Evolutionary conservation across 2,329 filamentous ascomycete species (phyloP).

Genomic region (Biscogniauxia sp.): DNA sequence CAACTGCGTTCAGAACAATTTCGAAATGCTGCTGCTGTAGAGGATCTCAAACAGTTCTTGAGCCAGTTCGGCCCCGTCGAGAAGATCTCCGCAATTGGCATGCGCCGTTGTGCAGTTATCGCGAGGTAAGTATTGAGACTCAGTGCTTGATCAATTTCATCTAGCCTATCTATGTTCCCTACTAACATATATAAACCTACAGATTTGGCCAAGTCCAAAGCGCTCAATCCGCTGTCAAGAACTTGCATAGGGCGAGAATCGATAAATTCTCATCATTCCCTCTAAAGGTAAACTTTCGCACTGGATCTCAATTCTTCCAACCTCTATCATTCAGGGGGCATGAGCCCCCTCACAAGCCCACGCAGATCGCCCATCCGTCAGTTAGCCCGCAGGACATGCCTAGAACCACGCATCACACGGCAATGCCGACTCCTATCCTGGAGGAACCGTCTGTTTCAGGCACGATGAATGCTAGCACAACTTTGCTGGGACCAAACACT

Average conservation of each 20-base stretch:
- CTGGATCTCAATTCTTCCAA: conserved; percentile 2
- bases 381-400: neutral
- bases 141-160: neutral
- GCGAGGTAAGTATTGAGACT: neutral
- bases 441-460: neutral
- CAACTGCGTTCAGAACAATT: neutral
- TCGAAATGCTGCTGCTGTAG: neutral
- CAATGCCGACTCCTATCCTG: neutral
- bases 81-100: neutral
- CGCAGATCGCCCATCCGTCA: neutral
- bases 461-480: neutral
- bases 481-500: neutral
- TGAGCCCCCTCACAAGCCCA: neutral
- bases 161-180: neutral
- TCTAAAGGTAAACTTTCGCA: neutral
- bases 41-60: conserved; percentile 9
- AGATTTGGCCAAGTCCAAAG: neutral
- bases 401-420: neutral
- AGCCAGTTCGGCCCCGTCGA: conserved; percentile 13
- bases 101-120: neutral
- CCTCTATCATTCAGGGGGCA: neutral
- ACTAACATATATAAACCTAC: neutral
- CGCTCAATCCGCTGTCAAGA: neutral
- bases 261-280: neutral
- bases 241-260: neutral